These are phyloP conservation scores for Peziza echinospora DNA, from an alignment of 495 filamentous ascomycete species.

Conservation along the genomic window DNA sequence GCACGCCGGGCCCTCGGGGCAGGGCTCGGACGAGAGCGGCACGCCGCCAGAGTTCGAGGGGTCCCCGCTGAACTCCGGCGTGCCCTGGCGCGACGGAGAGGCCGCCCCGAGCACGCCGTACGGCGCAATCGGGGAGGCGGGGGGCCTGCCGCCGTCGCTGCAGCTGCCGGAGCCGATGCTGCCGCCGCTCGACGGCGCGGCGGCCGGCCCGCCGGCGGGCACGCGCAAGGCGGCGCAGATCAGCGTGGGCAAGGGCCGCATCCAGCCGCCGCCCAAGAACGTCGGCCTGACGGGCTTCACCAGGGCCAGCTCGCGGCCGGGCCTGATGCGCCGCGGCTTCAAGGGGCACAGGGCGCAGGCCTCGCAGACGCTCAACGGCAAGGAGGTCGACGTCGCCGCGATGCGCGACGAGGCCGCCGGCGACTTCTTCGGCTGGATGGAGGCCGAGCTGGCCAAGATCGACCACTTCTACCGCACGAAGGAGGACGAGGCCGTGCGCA, in stretches of 20 bases:
- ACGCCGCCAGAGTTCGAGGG: too few relatives aligned
- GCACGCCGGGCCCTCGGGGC: too few relatives aligned
- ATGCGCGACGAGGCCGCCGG: conserved; percentile 19
- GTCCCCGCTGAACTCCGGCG: background rate
- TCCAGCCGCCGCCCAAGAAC: too few relatives aligned
- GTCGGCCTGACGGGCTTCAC: background rate
- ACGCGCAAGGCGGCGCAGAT: too few relatives aligned
- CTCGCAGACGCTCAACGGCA: background rate
- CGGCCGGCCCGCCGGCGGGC: too few relatives aligned
- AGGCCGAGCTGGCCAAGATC: conserved; percentile 43
- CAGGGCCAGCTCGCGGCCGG: background rate
- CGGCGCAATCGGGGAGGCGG: background rate
- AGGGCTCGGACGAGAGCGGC: too few relatives aligned
- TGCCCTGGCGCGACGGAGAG: too few relatives aligned
- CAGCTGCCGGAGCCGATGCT: conserved; percentile 13
- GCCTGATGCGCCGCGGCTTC: background rate
- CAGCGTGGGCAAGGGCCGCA: too few relatives aligned
- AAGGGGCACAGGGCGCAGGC: background rate
- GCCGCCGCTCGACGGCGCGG: conserved; percentile 5
- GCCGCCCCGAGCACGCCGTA: too few relatives aligned
- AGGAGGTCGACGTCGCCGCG: background rate
- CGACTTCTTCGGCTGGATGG: conserved; percentile 45
- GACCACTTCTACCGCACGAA: conserved; percentile 46
- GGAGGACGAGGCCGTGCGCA: conserved; percentile 38
- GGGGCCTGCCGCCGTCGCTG: conserved; percentile 5